phyloP scores from a whole-genome alignment of 805 yeast species.

The Sugiyamaella mastotermitis region DNA sequence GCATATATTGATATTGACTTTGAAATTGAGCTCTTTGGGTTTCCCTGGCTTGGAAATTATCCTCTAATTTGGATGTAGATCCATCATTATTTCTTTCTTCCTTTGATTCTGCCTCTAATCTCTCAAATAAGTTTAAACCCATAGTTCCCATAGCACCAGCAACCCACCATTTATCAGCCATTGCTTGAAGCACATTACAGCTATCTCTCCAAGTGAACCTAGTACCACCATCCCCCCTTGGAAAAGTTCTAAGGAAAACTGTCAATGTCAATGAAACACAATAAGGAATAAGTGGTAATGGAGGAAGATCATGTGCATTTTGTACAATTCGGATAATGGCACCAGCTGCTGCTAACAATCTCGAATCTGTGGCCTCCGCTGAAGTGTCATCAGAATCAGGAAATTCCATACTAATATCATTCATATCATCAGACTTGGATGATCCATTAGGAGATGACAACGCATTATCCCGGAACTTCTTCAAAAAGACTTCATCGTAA shows the following conservation, averaged over 20 bases:
- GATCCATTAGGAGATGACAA: background rate
- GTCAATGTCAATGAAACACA: conserved; percentile 31
- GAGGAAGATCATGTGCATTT: conserved; percentile 23
- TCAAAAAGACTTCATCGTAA: conserved; percentile 3
- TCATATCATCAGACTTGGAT: background rate
- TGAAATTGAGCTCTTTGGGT: background rate
- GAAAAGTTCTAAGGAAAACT: conserved; percentile 30
- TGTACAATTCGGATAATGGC: conserved; percentile 25
- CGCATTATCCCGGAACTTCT: background rate
- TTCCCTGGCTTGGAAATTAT: conserved; percentile 3
- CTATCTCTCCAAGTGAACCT: conserved; percentile 26
- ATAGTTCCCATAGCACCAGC: conserved; percentile 33
- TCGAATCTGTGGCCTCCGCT: conserved; percentile 14
- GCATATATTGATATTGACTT: background rate
- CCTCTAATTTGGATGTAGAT: no score
- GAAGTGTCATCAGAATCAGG: conserved; percentile 2
- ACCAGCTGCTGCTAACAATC: conserved; percentile 24
- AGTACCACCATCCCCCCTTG: conserved; percentile 25
- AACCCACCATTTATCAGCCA: conserved; percentile 31
- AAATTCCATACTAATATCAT: conserved; percentile 1
- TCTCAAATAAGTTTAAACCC: conserved; percentile 28
- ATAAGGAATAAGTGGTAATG: conserved; percentile 31
- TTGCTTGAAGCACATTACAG: conserved; percentile 23
- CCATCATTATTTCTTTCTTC: no score
- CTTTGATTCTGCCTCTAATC: conserved; percentile 13